Percentiles rank a stretch among this genome's conserved stretches.
Evolutionary conservation across 108 stramenopile species (phyloP).

Genomic region (Pseudonitzschia multiseries): DNA sequence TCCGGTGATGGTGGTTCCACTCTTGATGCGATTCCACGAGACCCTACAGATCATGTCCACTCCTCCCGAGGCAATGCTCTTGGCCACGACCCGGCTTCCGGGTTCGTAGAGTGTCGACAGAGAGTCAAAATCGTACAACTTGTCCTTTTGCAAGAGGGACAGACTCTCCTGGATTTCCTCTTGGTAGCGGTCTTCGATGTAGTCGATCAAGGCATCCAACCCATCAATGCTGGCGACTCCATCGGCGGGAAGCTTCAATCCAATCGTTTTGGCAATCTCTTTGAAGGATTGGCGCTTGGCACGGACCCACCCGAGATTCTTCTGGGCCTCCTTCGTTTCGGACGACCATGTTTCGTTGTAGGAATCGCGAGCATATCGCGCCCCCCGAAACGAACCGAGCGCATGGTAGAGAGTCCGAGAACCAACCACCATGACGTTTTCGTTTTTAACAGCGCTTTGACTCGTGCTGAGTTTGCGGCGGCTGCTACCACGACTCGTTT

Average conservation of each 20-base stretch:
- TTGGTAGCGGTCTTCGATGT: slow-evolving; percentile 37
- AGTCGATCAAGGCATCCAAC: slow-evolving; percentile 50
- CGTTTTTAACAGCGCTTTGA: not conserved
- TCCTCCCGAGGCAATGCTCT: slow-evolving; percentile 51
- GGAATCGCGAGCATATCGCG: slow-evolving; percentile 50
- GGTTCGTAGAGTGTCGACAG: slow-evolving; percentile 46
- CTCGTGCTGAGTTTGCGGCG: not conserved
- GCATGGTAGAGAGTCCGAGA: slow-evolving; percentile 50
- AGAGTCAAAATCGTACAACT: slow-evolving; percentile 66
- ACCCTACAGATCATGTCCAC: slow-evolving; percentile 60
- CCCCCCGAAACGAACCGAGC: slow-evolving; percentile 57
- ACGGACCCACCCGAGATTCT: slow-evolving; percentile 19
- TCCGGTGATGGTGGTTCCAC: slow-evolving; percentile 52
- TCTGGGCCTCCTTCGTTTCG: not conserved
- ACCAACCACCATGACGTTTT: slow-evolving; percentile 40
- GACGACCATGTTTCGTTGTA: slow-evolving; percentile 48
- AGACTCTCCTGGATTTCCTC: slow-evolving; percentile 23
- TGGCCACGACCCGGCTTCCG: slow-evolving; percentile 51
- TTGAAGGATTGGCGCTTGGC: slow-evolving; percentile 53
- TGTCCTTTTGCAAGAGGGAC: slow-evolving; percentile 28
- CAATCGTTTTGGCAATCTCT: slow-evolving; percentile 51
- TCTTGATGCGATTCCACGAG: slow-evolving; percentile 56
- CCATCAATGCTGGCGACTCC: slow-evolving; percentile 40
- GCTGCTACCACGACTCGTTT: not conserved
- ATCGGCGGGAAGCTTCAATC: slow-evolving; percentile 29